Evolutionary conservation across 306 rosid genomes (phyloP), one percentile per base, ranked within the genome.

Genomic region (Malus sylvestris): DNA sequence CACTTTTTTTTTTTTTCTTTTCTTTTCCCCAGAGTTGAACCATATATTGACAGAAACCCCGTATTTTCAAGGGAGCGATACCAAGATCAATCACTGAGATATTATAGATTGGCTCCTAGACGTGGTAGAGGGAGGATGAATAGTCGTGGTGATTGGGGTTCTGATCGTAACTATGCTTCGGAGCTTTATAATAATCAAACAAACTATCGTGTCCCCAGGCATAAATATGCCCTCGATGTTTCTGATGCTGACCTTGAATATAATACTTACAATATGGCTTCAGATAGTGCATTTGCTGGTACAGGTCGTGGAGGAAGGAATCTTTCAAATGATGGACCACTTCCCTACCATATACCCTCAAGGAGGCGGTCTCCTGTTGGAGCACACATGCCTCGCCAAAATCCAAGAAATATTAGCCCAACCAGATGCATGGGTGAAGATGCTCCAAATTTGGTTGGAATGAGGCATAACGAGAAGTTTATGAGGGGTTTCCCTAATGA

Each of bases 321-420:
- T 74, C 81, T 83, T 38, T 52, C 86, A 83, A 87, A 83, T 79
- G 93, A 86, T 79, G 94, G 86, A 44, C 81, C 88, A 16, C 15
- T 76, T 29, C 71, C 75, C 67, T 87, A 52, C 20, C 88, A 81
- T 65, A 82, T 91, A 22, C 83, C 89, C 73, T 82, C 88, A 32
- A 87, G 98, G 88, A 85, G 97, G 76, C 82, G 87, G 59, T 92
- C 97, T 62, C 92, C 96, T 7, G 84, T 88, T 71, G 90, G 85
- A 42, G 83, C 82, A 59, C 83, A 81, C 66, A 86, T 90, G 87
- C 85, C 86, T 76, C 87, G 82, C 51, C 84, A 96, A 76, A 86
- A 85, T 72, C 84, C 84, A 18, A 89, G 97, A 81, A 80, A 70
- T 70, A 81, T 86, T 68, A 88, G 96, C 76, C 92, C 95, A 38